A percentile compares a stretch with the other conserved stretches of the same genome.
These are phyloP conservation scores for Isoetes engelmannii DNA, from an alignment of 83 land plant genomes.

Conservation along the genomic window DNA sequence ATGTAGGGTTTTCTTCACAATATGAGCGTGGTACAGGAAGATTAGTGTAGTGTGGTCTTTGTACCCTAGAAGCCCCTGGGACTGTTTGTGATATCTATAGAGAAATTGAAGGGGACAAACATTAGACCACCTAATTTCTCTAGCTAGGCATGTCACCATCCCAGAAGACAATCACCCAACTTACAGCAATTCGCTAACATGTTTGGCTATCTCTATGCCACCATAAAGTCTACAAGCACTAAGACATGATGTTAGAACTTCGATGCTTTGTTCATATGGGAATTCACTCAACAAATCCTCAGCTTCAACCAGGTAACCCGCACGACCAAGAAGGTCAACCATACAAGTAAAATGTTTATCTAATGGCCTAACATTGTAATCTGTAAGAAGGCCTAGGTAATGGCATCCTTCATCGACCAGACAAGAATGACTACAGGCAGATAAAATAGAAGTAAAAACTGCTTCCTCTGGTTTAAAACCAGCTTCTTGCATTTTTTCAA, in stretches of 20 bases:
- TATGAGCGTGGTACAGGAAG: too few relatives aligned
- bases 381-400: neutral
- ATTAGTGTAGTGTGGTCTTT: too few relatives aligned
- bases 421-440: slow-evolving; percentile 15
- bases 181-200: slow-evolving; percentile 8
- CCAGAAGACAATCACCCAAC: too few relatives aligned
- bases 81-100: too few relatives aligned
- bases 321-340: slow-evolving; percentile 14
- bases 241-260: slow-evolving; percentile 10
- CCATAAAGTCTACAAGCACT: slow-evolving; percentile 16
- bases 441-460: slow-evolving; percentile 4
- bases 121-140: too few relatives aligned
- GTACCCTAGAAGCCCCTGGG: too few relatives aligned
- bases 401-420: slow-evolving; percentile 7
- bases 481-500: slow-evolving; percentile 1
- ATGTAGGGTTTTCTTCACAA: too few relatives aligned
- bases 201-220: slow-evolving; percentile 9
- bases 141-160: too few relatives aligned
- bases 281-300: neutral
- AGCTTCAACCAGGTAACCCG: slow-evolving; percentile 11
- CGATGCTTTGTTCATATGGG: neutral
- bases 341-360: slow-evolving; percentile 11
- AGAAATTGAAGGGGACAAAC: too few relatives aligned
- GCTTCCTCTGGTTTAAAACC: neutral
- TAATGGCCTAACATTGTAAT: neutral